Base-by-base conservation (phyloP, 768 basidiomycete genomes). In the Coprinopsis strossmayeri region DNA sequence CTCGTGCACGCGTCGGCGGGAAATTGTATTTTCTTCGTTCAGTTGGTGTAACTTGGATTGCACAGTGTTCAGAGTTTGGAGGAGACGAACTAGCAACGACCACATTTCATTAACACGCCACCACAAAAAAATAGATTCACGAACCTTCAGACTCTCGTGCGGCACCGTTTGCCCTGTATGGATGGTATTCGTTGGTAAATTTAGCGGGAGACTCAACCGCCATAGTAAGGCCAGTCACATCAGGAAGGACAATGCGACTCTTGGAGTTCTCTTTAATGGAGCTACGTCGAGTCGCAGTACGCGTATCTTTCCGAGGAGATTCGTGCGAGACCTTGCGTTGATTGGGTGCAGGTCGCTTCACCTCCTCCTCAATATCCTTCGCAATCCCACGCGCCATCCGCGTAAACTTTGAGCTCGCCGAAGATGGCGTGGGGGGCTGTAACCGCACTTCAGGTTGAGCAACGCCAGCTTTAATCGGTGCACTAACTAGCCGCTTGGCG, bases 181-280 rank as follows among this genome's bases (percentile, higher is more conserved):
- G 57, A 53, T 74, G 68, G 53, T 84, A 82, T 25, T 76, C 72
- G 12, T 72, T 54, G 13, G 71, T 72, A 2, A 66, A 66, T 54
- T 78, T 84, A 0, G 79, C 78, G 1, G 91, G 90, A 3, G 85
- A 85, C 45, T 79, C 78, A 12, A 91, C 81, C 0, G 85, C 90
- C 37, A 73, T 82, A 0, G 87, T 92, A 9, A 92, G 62, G 0
- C 90, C 91, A 5, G 91, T 93, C 3, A 93, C 80, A 56, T 92
- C 91, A 1, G 89, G 90, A 1, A 91, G 67, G 43, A 82, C 76
- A 17, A 89, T 60, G 27, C 71, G 72, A 24, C 66, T 67, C 43
- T 59, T 64, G 43, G 60, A 66, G 54, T 48, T 52, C 57, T 57
- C 45, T 30, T n/a, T 46, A 9, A 15, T 32, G 10, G 5, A 11